phyloP scores from a whole-genome alignment of 768 basidiomycete species.

The Lyophyllum atratum region DNA sequence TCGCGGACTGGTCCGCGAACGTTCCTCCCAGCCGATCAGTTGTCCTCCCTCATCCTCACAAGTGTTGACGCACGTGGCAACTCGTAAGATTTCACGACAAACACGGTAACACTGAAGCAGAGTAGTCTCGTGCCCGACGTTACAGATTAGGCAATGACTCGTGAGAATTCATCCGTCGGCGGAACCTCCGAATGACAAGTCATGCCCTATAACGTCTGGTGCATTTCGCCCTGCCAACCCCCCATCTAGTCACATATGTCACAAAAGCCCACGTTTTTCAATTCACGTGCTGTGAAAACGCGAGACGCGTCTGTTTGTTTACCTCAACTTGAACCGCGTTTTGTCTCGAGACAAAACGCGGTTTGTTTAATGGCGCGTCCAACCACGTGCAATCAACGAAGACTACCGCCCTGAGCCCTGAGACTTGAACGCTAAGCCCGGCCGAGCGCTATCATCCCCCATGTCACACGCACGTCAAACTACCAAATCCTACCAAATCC shows the following conservation, averaged over 20 bases:
- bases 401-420: background rate
- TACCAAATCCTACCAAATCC: background rate
- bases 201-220: slow-evolving; percentile 21
- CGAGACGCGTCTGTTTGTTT: background rate
- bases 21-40: too few species aligned
- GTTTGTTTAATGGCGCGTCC: background rate
- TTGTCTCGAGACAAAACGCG: background rate
- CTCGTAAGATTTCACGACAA: too few species aligned
- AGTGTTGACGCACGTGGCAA: too few species aligned
- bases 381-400: background rate
- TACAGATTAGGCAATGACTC: too few species aligned
- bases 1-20: too few species aligned
- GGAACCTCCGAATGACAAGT: too few species aligned
- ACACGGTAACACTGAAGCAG: too few species aligned
- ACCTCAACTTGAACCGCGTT: background rate
- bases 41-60: too few species aligned
- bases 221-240: slow-evolving; percentile 13
- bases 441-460: background rate
- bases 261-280: background rate
- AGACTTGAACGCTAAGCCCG: background rate
- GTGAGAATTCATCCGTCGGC: too few species aligned
- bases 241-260: slow-evolving; percentile 11
- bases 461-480: background rate
- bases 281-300: too few species aligned
- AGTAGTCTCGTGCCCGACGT: too few species aligned